phyloP scores from a whole-genome alignment of 345 rosid species.

The Mallotus nudiflorus region DNA sequence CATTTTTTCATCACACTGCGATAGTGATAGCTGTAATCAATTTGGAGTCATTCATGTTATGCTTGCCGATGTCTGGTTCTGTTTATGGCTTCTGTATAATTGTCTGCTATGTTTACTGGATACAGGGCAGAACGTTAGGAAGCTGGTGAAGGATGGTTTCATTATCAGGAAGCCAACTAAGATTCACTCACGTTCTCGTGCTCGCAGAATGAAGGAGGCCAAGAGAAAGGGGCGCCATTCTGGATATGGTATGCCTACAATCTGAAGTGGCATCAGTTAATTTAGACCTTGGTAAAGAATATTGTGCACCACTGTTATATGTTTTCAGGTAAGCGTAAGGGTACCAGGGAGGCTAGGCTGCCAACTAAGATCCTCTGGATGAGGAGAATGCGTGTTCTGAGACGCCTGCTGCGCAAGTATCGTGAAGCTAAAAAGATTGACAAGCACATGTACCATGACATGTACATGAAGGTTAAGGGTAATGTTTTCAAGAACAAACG shows the following conservation, averaged over 20 bases:
- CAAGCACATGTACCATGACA: slow-evolving; percentile 96
- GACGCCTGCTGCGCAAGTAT: slow-evolving; percentile 86
- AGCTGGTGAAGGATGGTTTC: slow-evolving; percentile 93
- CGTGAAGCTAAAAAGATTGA: slow-evolving; percentile 94
- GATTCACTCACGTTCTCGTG: slow-evolving; percentile 95
- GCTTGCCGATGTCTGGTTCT: not conserved
- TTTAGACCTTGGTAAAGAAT: not conserved
- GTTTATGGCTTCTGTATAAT: not conserved
- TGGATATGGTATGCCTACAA: slow-evolving; percentile 68
- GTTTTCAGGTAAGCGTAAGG: slow-evolving; percentile 61
- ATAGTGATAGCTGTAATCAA: not conserved
- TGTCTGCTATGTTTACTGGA: not conserved
- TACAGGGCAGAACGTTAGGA: slow-evolving; percentile 89
- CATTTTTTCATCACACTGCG: not conserved
- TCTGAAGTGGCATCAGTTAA: not conserved
- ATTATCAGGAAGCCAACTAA: slow-evolving; percentile 94
- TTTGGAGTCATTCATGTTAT: not conserved
- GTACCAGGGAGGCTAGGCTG: slow-evolving; percentile 95
- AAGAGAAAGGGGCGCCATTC: slow-evolving; percentile 97
- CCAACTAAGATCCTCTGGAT: slow-evolving; percentile 97
- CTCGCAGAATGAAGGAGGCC: slow-evolving; percentile 81
- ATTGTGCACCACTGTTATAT: not conserved
- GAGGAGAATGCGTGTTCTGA: slow-evolving; percentile 94
- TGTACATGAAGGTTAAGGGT: slow-evolving; percentile 99
- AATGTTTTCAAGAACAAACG: slow-evolving; percentile 95